phyloP scores from a whole-genome alignment of 2,329 filamentous ascomycete genomes.

The Sarocladiaceae sp. region DNA sequence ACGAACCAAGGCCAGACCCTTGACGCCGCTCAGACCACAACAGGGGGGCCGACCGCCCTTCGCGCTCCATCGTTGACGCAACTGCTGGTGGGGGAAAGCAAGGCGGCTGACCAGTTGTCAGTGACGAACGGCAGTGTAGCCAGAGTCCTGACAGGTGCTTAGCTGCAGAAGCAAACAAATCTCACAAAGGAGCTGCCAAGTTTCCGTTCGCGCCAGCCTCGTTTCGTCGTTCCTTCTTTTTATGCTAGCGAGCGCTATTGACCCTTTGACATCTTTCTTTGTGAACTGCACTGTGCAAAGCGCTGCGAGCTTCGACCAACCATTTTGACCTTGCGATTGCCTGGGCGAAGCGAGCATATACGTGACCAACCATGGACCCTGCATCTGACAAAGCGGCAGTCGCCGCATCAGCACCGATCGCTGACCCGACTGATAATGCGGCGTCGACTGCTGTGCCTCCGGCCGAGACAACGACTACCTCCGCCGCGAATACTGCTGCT shows the following conservation, averaged over 20 bases:
- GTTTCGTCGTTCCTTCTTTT: neutral
- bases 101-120: neutral
- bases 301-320: too few species aligned
- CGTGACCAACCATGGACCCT: neutral
- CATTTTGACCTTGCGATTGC: too few species aligned
- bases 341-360: too few species aligned
- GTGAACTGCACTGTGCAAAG: too few species aligned
- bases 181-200: constrained; percentile 4
- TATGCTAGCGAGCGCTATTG: neutral
- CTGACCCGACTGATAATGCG: neutral
- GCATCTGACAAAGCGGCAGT: constrained; percentile 3
- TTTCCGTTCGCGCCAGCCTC: constrained; percentile 1
- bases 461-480: neutral
- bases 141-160: neutral
- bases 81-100: neutral
- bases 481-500: neutral
- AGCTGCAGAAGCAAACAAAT: neutral
- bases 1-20: constrained; percentile 7
- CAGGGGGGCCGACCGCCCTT: neutral
- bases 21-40: neutral
- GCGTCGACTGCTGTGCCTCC: neutral
- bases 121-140: constrained; percentile 1
- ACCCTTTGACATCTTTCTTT: too few species aligned
- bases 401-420: constrained; percentile 1
- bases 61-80: constrained; percentile 3